Evolutionary conservation across 2,329 filamentous ascomycete genomes (phyloP).

Genomic region (Aureobasidium sp.): DNA sequence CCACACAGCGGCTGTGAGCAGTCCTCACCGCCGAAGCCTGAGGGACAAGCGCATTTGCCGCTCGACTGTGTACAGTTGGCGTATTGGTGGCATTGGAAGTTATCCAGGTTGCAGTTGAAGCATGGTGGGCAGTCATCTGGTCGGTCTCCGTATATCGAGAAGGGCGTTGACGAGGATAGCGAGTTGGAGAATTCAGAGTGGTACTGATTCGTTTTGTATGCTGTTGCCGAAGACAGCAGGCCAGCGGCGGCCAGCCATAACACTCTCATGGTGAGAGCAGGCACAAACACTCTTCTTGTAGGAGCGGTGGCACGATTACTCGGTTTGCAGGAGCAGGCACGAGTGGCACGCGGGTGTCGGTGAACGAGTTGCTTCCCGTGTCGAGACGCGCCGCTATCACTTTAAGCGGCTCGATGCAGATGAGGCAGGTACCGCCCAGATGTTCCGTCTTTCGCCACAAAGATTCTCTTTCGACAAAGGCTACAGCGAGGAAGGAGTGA

Average conservation of each 20-base stretch:
- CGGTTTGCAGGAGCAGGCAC: background rate
- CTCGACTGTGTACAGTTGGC: slow-evolving; percentile 81
- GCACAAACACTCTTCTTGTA: too few species aligned
- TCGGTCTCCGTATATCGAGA: slow-evolving; percentile 64
- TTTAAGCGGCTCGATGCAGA: background rate
- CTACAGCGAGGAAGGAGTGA: background rate
- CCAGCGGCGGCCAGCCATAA: background rate
- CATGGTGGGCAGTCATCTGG: slow-evolving; percentile 75
- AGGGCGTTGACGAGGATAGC: slow-evolving; percentile 16
- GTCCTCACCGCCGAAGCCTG: slow-evolving; percentile 90
- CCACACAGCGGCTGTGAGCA: slow-evolving; percentile 88
- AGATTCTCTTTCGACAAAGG: background rate
- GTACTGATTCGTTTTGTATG: slow-evolving; percentile 9
- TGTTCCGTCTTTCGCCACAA: background rate
- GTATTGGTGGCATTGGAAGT: slow-evolving; percentile 85
- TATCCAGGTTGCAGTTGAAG: slow-evolving; percentile 96
- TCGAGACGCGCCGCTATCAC: background rate
- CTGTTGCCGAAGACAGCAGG: slow-evolving; percentile 4
- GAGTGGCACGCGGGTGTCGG: background rate
- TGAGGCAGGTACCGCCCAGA: background rate
- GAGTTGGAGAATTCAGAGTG: background rate
- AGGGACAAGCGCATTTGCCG: slow-evolving; percentile 85
- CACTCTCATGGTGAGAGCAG: background rate
- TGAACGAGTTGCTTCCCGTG: background rate
- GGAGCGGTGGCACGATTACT: too few species aligned